These are phyloP conservation scores for Letharia lupina DNA, from an alignment of 495 filamentous ascomycete genomes.

Conservation along the genomic window DNA sequence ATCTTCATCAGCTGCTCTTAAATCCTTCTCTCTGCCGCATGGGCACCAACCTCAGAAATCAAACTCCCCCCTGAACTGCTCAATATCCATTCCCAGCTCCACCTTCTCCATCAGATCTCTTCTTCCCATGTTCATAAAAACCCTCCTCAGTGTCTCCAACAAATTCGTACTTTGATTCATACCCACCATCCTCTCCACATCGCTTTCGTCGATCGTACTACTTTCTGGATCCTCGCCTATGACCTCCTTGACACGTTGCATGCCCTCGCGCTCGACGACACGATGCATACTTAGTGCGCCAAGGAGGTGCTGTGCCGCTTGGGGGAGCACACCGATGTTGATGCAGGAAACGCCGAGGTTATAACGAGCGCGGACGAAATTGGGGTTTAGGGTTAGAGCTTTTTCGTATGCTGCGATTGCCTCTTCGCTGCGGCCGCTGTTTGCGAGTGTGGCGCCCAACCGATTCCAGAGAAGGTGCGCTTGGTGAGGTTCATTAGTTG, in stretches of 20 bases:
- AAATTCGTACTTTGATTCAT: slow-evolving; percentile 96
- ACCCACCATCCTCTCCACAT: slow-evolving; percentile 69
- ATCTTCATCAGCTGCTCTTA: neutral
- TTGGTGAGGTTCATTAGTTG: slow-evolving; percentile 63
- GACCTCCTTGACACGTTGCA: slow-evolving; percentile 76
- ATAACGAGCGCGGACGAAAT: slow-evolving; percentile 94
- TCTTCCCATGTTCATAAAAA: slow-evolving; percentile 89
- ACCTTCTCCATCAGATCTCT: slow-evolving; percentile 83
- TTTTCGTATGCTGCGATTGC: slow-evolving; percentile 94
- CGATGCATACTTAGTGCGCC: slow-evolving; percentile 95
- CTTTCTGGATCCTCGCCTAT: slow-evolving; percentile 44
- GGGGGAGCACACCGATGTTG: slow-evolving; percentile 89
- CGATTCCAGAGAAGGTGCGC: slow-evolving; percentile 96
- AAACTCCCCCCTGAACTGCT: slow-evolving; percentile 75
- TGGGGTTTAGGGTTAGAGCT: slow-evolving; percentile 77
- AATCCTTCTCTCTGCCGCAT: neutral
- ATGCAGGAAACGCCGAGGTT: slow-evolving; percentile 96
- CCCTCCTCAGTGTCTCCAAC: slow-evolving; percentile 83
- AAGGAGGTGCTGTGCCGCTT: slow-evolving; percentile 91
- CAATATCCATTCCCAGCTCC: slow-evolving; percentile 80
- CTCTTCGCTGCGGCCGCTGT: slow-evolving; percentile 85
- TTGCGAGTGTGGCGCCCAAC: slow-evolving; percentile 91
- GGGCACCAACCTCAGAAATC: slow-evolving; percentile 48
- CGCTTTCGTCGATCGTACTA: slow-evolving; percentile 44
- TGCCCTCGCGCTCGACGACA: slow-evolving; percentile 75